Evolutionary conservation across 192 early-diverging fungal species (phyloP).

Genomic region (Cladochytrium replicatum): DNA sequence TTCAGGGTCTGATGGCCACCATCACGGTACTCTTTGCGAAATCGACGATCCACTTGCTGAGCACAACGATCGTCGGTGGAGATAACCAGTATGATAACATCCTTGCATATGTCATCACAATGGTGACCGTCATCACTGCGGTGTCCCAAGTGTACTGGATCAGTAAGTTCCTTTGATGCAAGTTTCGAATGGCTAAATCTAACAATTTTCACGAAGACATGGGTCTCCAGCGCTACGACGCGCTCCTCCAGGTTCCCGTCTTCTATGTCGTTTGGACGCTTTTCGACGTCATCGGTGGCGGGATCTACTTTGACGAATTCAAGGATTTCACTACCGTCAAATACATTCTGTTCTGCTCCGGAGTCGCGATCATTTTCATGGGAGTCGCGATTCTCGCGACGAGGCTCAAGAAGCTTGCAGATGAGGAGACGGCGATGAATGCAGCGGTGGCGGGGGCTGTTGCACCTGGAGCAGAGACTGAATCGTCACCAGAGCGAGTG

Average conservation of each 20-base stretch:
- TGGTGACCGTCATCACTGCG: constrained; percentile 64
- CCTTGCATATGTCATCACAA: constrained; percentile 56
- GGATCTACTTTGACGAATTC: constrained; percentile 74
- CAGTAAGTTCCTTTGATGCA: constrained; percentile 21
- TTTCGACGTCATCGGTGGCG: constrained; percentile 73
- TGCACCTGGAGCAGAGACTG: too few relatives aligned
- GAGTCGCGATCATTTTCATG: constrained; percentile 60
- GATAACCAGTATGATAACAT: constrained; percentile 64
- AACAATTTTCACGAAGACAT: constrained; percentile 16
- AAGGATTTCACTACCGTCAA: constrained; percentile 47
- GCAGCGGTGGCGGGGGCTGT: too few relatives aligned
- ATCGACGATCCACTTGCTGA: constrained; percentile 63
- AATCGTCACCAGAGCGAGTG: too few relatives aligned
- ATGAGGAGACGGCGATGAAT: too few relatives aligned
- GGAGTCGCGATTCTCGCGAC: constrained; percentile 60
- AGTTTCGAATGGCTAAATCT: constrained; percentile 12
- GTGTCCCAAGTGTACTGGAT: constrained; percentile 76
- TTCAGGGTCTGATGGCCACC: constrained; percentile 61
- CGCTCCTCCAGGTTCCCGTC: constrained; percentile 69
- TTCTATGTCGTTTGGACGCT: constrained; percentile 76
- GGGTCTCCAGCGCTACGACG: constrained; percentile 70
- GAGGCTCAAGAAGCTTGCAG: constrained; percentile 34
- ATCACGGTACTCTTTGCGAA: constrained; percentile 74
- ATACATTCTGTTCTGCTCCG: constrained; percentile 56
- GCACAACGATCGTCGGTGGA: constrained; percentile 48